Evolutionary conservation across 306 rosid species (phyloP).

Genomic region (Vicia faba): DNA sequence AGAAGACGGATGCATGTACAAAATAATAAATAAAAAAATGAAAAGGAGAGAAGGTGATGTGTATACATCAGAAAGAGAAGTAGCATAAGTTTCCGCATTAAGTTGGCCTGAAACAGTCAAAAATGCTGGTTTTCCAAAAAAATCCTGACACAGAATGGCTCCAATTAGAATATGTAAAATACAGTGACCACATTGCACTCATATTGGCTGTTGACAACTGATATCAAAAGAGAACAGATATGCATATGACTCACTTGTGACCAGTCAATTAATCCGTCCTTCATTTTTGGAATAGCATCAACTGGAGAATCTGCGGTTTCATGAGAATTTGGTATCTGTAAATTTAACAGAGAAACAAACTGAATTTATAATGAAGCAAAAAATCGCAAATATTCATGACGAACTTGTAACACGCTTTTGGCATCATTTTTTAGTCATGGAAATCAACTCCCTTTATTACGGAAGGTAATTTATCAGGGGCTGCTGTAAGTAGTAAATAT

Average conservation of each 20-base stretch:
- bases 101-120: constrained; percentile 98
- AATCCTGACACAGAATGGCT: constrained; percentile 62
- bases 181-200: constrained; percentile 8
- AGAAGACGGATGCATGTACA: constrained; percentile 10
- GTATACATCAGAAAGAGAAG: constrained; percentile 92
- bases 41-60: constrained; percentile 4
- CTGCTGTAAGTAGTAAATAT: constrained; percentile 7
- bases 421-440: constrained; percentile 23
- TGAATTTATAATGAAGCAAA: constrained; percentile 6
- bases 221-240: constrained; percentile 31
- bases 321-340: constrained; percentile 75
- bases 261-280: constrained; percentile 82
- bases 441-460: neutral
- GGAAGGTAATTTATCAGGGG: constrained; percentile 5
- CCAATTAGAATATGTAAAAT: constrained; percentile 35
- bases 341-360: constrained; percentile 33
- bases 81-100: constrained; percentile 94
- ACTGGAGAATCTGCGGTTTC: constrained; percentile 70
- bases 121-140: constrained; percentile 94
- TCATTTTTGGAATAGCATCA: constrained; percentile 69
- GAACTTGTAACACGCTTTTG: constrained; percentile 1
- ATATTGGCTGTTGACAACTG: constrained; percentile 14
- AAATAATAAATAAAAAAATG: neutral
- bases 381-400: neutral
- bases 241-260: constrained; percentile 69